Base-by-base conservation (phyloP, 257 asterid species). In the Craterostigma plantagineum region DNA sequence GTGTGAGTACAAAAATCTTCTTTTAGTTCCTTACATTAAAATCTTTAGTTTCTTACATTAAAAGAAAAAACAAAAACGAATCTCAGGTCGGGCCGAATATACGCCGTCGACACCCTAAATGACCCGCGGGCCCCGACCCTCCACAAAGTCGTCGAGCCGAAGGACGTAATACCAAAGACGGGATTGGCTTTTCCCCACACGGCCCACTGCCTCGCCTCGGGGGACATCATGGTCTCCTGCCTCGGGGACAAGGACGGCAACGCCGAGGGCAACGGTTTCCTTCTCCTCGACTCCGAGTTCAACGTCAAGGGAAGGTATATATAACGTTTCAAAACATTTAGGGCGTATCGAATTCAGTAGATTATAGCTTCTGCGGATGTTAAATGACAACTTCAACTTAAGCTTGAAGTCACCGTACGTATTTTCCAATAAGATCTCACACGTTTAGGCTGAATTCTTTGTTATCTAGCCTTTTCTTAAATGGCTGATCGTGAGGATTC, bases 161-260 rank as follows among this genome's bases (percentile, higher is more conserved):
- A 68, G 34, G 95, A 83, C 9, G 50, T 90, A 49, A 47, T 79
- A 16, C 43, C 46, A 27, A 90, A 83, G 63, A 90, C 95, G 14
- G 99, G 99, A 60, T 61, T 90, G 64, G 99, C 99, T 4, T 90
- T 49, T 56, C 95, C 95, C 0, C 99, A 83, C 69, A 83, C 99
- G 0, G 92, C 94, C 53, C 99, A 90, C 65, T 90, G 99, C 61
- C 94, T 90, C 10, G 95, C 99, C 13, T 72, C 99, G 8, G 99
- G 99, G 39, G 95, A 90, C 3, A 83, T 90, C 52, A 71, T 90
- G 99, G 84, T 90, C 12, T 83, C 99, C 2, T 83, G 94, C 38
- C 95, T 90, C 9, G 99, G 99, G 48, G 99, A 83, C 49, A 83
- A 70, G 65, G 92, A 90, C 64, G 99, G 99, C 59, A 90, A 90